Evolutionary conservation across 306 rosid genomes (phyloP).

Genomic region (Delonix regia): DNA sequence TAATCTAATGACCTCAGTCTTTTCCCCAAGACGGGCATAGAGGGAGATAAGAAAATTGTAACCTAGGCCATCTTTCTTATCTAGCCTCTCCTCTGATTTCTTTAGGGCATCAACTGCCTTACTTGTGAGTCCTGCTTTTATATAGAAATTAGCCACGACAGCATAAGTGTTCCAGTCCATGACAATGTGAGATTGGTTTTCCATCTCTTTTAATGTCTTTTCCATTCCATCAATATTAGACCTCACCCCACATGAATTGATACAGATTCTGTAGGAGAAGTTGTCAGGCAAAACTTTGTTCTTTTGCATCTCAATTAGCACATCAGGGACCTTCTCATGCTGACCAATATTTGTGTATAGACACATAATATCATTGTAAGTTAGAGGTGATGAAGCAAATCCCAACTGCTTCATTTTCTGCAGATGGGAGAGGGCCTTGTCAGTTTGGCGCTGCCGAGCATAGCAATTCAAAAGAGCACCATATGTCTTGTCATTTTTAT

Average conservation of each 20-base stretch:
- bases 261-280: constrained; percentile 81
- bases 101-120: constrained; percentile 64
- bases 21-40: constrained; percentile 55
- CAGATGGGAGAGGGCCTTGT: constrained; percentile 64
- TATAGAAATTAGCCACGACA: constrained; percentile 65
- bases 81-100: constrained; percentile 71
- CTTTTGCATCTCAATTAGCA: constrained; percentile 75
- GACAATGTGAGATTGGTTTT: constrained; percentile 56
- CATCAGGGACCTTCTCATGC: constrained; percentile 68
- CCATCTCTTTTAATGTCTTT: constrained; percentile 69
- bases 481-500: constrained; percentile 63
- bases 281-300: constrained; percentile 70
- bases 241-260: constrained; percentile 68
- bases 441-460: constrained; percentile 63
- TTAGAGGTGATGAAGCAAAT: constrained; percentile 60
- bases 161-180: constrained; percentile 92
- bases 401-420: constrained; percentile 84
- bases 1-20: constrained; percentile 70
- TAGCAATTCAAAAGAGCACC: constrained; percentile 91
- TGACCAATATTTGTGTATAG: constrained; percentile 63
- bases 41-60: constrained; percentile 78
- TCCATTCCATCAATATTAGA: constrained; percentile 68
- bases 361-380: constrained; percentile 84
- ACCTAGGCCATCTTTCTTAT: constrained; percentile 63
- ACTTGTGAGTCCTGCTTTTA: constrained; percentile 49